Evolutionary conservation across 1,139 yeast genomes (phyloP).

Genomic region (Suhomyces atakaporum): DNA sequence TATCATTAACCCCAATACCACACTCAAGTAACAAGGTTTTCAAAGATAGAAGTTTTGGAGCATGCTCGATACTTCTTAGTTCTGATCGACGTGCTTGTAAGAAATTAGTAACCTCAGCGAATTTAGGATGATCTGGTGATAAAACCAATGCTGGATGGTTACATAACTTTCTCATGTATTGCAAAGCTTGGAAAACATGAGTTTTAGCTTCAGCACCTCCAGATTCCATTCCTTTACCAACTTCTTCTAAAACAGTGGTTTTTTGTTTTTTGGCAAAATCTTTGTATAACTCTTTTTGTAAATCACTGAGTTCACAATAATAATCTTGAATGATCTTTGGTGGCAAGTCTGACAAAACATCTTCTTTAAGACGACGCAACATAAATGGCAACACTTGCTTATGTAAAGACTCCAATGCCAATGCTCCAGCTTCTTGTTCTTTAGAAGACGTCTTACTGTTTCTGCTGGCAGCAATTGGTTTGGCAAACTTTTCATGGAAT

Average conservation of each 20-base stretch:
- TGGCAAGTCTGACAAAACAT: slow-evolving; percentile 92
- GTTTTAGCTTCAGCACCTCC: slow-evolving; percentile 61
- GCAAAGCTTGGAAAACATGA: slow-evolving; percentile 96
- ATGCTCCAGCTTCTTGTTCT: slow-evolving; percentile 96
- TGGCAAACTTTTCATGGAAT: slow-evolving; percentile 93
- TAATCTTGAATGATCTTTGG: slow-evolving; percentile 98
- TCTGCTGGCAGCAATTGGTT: slow-evolving; percentile 94
- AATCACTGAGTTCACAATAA: slow-evolving; percentile 90
- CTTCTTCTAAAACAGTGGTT: slow-evolving; percentile 65
- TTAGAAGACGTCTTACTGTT: slow-evolving; percentile 88
- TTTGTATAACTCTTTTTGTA: slow-evolving; percentile 83
- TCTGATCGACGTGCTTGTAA: slow-evolving; percentile 61
- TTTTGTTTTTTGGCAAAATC: slow-evolving; percentile 92
- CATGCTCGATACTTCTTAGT: slow-evolving; percentile 74
- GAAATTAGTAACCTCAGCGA: slow-evolving; percentile 59
- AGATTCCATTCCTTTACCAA: slow-evolving; percentile 37
- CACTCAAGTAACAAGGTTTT: slow-evolving; percentile 84
- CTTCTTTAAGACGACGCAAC: slow-evolving; percentile 94
- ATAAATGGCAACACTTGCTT: slow-evolving; percentile 96
- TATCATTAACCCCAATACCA: slow-evolving; percentile 79
- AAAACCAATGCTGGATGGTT: slow-evolving; percentile 96
- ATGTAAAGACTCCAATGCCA: slow-evolving; percentile 93
- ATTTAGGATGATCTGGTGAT: slow-evolving; percentile 83
- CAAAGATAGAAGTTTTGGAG: slow-evolving; percentile 87
- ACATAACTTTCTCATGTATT: slow-evolving; percentile 95